Evolutionary conservation across 1,284 basidiomycete species (phyloP).

Genomic region (Ustilago shanxiensis): DNA sequence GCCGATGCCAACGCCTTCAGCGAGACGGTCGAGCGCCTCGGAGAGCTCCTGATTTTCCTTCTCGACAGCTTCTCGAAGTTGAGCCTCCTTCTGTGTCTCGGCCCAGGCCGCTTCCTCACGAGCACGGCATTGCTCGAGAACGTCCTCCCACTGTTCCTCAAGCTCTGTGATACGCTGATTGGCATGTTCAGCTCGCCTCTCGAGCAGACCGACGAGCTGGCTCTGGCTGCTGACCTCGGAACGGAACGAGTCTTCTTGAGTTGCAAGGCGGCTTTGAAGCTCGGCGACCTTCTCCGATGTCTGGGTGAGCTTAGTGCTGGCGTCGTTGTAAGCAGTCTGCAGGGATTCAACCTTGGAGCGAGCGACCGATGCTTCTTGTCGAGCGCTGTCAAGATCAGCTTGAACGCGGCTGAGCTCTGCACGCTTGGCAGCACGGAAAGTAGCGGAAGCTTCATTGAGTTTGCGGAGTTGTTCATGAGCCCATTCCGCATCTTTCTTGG

Average conservation of each 20-base stretch:
- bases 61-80: slow-evolving; percentile 70
- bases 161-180: slow-evolving; percentile 82
- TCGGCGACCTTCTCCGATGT: slow-evolving; percentile 79
- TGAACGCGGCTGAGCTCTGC: slow-evolving; percentile 81
- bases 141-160: slow-evolving; percentile 81
- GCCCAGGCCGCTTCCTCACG: slow-evolving; percentile 77
- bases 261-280: slow-evolving; percentile 79
- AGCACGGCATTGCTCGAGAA: slow-evolving; percentile 78
- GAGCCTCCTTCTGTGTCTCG: slow-evolving; percentile 76
- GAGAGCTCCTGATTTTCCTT: slow-evolving; percentile 69
- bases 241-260: slow-evolving; percentile 82
- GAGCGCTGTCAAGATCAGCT: slow-evolving; percentile 78
- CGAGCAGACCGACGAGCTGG: slow-evolving; percentile 82
- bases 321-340: slow-evolving; percentile 78
- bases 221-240: slow-evolving; percentile 80
- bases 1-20: slow-evolving; percentile 64
- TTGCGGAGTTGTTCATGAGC: slow-evolving; percentile 60
- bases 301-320: slow-evolving; percentile 79
- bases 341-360: slow-evolving; percentile 78
- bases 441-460: slow-evolving; percentile 50
- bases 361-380: slow-evolving; percentile 76
- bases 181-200: slow-evolving; percentile 83
- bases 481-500: slow-evolving; percentile 80
- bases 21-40: slow-evolving; percentile 65
- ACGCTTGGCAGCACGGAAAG: slow-evolving; percentile 71